These are phyloP conservation scores for Coriolopsis trogii DNA, from an alignment of 1,284 basidiomycete genomes.

Conservation along the genomic window DNA sequence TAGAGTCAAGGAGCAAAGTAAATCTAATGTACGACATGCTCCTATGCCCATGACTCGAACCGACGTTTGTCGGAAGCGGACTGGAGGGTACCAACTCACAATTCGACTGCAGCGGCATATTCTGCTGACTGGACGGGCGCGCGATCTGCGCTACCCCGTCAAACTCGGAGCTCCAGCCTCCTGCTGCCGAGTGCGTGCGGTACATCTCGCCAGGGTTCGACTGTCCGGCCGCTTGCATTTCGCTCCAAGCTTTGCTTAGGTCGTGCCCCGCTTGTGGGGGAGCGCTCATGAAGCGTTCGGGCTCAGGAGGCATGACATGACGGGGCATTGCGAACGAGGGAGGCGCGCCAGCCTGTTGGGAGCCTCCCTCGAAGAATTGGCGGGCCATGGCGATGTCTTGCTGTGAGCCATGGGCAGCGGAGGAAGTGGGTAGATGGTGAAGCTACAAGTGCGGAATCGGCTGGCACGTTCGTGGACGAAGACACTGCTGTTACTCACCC, in stretches of 20 bases:
- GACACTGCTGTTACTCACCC: conserved; percentile 43
- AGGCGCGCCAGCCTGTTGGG: conserved; percentile 31
- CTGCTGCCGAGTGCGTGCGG: conserved; percentile 12
- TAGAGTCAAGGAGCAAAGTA: no score
- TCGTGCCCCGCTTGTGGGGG: conserved; percentile 32
- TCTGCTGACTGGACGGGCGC: conserved; percentile 21
- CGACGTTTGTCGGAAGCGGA: not conserved
- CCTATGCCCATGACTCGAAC: not conserved
- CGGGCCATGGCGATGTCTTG: conserved; percentile 76
- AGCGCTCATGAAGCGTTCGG: conserved; percentile 37
- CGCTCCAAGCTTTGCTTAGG: conserved; percentile 56
- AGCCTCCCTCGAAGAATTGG: conserved; percentile 69
- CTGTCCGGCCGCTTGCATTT: conserved; percentile 36
- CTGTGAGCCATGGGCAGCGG: conserved; percentile 50
- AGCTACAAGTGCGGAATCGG: conserved; percentile 46
- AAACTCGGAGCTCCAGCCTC: conserved; percentile 37
- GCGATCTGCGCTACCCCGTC: conserved; percentile 19
- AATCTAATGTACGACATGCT: no score
- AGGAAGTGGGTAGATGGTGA: conserved; percentile 68
- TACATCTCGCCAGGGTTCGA: conserved; percentile 18
- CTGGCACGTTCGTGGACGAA: not conserved
- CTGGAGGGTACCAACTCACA: conserved; percentile 21
- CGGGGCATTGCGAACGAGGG: conserved; percentile 35
- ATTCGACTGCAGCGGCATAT: conserved; percentile 22
- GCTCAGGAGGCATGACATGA: conserved; percentile 41